phyloP scores from a whole-genome alignment of 1,139 yeast species.

The Magnusiomyces tetraspermus region DNA sequence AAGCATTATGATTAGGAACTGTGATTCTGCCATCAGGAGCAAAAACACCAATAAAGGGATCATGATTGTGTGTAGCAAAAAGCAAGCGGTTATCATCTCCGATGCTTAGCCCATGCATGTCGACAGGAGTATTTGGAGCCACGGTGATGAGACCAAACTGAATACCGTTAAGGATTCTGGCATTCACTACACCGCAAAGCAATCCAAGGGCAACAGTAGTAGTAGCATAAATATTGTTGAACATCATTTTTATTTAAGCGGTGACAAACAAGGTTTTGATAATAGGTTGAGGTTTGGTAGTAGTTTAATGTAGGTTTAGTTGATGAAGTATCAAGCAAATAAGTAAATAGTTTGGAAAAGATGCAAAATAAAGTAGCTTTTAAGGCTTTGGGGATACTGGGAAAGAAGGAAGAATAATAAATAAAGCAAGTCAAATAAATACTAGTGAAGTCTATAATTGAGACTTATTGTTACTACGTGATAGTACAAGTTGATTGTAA shows the following conservation, averaged over 20 bases:
- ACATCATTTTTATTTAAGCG: not conserved
- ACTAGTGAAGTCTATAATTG: too few relatives aligned
- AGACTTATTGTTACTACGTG: too few relatives aligned
- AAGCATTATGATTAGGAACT: not conserved
- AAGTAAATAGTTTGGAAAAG: too few relatives aligned
- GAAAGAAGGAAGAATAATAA: too few relatives aligned
- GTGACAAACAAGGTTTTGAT: too few relatives aligned
- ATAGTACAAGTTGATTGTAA: too few relatives aligned
- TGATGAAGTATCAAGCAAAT: too few relatives aligned
- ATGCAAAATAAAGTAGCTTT: too few relatives aligned
- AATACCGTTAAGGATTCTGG: not conserved
- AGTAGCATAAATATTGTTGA: not conserved
- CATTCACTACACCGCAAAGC: not conserved
- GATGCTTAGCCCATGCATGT: not conserved
- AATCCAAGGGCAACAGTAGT: not conserved
- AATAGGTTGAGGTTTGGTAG: too few relatives aligned
- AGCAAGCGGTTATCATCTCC: not conserved
- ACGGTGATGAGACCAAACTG: slow-evolving; percentile 2
- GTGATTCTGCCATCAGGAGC: not conserved
- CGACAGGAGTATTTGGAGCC: not conserved
- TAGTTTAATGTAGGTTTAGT: too few relatives aligned
- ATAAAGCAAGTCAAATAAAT: too few relatives aligned
- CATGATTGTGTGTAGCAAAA: not conserved
- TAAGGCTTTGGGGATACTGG: too few relatives aligned
- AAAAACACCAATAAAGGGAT: slow-evolving; percentile 2